Evolutionary conservation across 768 basidiomycete genomes (phyloP).

Genomic region (Rhizopogon sp.): DNA sequence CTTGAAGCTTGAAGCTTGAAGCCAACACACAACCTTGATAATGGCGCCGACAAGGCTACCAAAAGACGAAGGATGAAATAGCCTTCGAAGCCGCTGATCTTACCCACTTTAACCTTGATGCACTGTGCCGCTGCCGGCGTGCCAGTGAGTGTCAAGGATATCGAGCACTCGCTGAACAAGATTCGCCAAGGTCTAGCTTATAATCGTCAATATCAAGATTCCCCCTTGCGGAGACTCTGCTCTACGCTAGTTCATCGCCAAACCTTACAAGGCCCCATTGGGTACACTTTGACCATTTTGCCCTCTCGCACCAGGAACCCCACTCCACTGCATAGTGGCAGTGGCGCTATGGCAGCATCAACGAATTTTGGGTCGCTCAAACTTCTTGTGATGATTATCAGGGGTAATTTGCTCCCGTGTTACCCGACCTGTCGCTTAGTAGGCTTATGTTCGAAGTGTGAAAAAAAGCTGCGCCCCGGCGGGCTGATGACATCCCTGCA

Average conservation of each 20-base stretch:
- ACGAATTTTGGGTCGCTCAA: constrained; percentile 81
- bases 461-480: constrained; percentile 79
- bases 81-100: constrained; percentile 87
- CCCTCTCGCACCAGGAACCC: constrained; percentile 10
- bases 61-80: constrained; percentile 56
- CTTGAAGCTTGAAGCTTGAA: too few species aligned
- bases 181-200: constrained; percentile 89
- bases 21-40: too few species aligned
- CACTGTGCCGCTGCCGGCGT: constrained; percentile 45
- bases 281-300: constrained; percentile 19
- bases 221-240: constrained; percentile 75
- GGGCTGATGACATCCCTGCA: constrained; percentile 84
- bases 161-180: constrained; percentile 71
- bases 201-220: constrained; percentile 83
- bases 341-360: constrained; percentile 84
- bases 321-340: constrained; percentile 57
- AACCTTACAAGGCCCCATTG: too few species aligned
- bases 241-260: constrained; percentile 63
- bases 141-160: constrained; percentile 63
- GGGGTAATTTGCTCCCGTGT: constrained; percentile 91
- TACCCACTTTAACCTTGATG: constrained; percentile 76
- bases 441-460: constrained; percentile 92
- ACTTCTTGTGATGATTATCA: constrained; percentile 83
- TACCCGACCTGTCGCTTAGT: constrained; percentile 85
- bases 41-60: too few species aligned